Evolutionary conservation across 768 basidiomycete genomes (phyloP), one percentile per base, ranked within the genome.

Genomic region (Suillus brevipes): DNA sequence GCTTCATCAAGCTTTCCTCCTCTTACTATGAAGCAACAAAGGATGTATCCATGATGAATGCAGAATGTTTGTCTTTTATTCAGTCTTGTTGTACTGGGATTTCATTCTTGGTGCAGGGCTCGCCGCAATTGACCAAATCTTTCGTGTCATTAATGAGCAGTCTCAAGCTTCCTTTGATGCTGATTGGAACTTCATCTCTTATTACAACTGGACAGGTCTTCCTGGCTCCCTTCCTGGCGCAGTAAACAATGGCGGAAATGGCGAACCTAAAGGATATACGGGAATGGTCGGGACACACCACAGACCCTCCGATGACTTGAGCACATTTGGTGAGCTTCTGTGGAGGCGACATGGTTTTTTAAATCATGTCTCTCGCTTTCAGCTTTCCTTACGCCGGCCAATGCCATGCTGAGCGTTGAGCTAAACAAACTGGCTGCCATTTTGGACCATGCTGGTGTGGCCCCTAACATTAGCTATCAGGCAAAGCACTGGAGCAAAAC

Each of bases 401-500:
- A 93, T 75, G 91, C 91, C 8, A 91, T 93, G 90, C 79, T 93
- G 62, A 89, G 87, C 63, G 89, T 92, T 20, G 90, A 93, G 71
- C 75, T 92, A 50, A 76, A 70, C 9, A 79, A 91, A 69, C 73
- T 92, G 36, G 88, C 87, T 0, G 75, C 80, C 16, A 80, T 92
- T 31, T 78, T 93, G 37, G 86, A 89, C 66, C 72, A 75, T 31
- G 76, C 80, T 7, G 77, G 78, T 18, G 77, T 84, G 64, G 78
- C 83, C 38, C 75, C 73, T n/a, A 82, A 87, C 61, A 74, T 89
- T 64, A 87, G 85, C 62, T 66, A 71, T 62, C 78, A 82, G 52
- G 89, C 90, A 5, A 82, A 78, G 63, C 67, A 80, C 62, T 89
- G 85, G 82, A 90, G 88, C 65, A 74, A 79, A 38, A 81, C 80